These are phyloP conservation scores for Sorghum bicolor DNA, from an alignment of 176 grass and related monocot genomes.

Conservation along the genomic window DNA sequence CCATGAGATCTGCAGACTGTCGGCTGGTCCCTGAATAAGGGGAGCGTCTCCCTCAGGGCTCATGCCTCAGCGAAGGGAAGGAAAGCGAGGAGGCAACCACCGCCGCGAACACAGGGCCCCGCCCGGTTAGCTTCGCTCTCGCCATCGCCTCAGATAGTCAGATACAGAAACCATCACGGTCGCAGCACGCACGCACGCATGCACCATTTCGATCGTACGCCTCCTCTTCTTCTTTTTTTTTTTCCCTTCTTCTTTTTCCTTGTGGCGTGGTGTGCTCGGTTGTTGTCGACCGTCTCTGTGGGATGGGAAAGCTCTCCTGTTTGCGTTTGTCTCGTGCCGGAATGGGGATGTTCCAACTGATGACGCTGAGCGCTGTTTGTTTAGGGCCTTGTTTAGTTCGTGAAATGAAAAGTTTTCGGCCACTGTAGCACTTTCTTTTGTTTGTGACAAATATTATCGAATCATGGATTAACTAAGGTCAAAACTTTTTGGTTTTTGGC, in stretches of 20 bases:
- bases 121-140: neutral
- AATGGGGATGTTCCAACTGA: conserved; percentile 41
- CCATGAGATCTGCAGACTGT: conserved; percentile 22
- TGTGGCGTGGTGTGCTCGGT: neutral
- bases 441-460: too few relatives aligned
- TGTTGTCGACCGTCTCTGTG: neutral
- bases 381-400: too few relatives aligned
- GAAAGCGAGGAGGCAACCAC: conserved; percentile 57
- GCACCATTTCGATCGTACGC: neutral
- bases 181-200: neutral
- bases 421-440: too few relatives aligned
- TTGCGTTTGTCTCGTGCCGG: neutral
- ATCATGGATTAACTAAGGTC: too few relatives aligned
- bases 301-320: too few relatives aligned
- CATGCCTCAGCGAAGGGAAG: neutral
- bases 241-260: neutral
- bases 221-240: neutral
- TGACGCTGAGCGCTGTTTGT: neutral
- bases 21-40: conserved; percentile 11
- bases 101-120: neutral
- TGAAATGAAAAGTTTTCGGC: too few relatives aligned
- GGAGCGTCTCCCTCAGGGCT: neutral
- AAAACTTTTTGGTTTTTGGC: too few relatives aligned
- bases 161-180: conserved; percentile 33
- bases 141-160: conserved; percentile 19